Base-by-base conservation (phyloP, 768 basidiomycete genomes). In the Hericium erinaceus region DNA sequence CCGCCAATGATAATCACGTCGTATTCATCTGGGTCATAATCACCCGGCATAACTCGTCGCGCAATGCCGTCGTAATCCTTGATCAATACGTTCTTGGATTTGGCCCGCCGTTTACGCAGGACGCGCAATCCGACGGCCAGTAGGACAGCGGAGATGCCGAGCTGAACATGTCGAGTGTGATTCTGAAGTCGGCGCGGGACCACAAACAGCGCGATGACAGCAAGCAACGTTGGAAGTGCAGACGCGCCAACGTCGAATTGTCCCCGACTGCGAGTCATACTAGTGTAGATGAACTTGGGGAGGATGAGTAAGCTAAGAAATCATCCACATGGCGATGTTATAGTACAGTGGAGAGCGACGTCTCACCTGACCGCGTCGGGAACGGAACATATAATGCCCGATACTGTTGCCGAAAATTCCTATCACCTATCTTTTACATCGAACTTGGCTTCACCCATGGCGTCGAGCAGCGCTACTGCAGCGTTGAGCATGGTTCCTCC, bases 1-100 rank as follows among this genome's bases (percentile, higher is more conserved):
- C 73, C 73, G 18, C 73, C 73, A 4, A 73, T 60, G 20, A 74
- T 64, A 37, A 74, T 68, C 2, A 74, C 64, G 58, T 74, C 73
- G 52, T 72, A 73, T 54, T 68, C 69, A 38, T 66, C 60, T 26
- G 48, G 28, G 12, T 59, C 54, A 8, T 58, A 54, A 46, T 54
- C n/a, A 1, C 54, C 38, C 9, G 18, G n/a, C n/a, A 18, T 46
- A n/a, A 46, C 44, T 20, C 20, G n/a, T 7, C 44, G 44, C 44
- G n/a, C 44, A 18, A 46, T 46, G n/a, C 15, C 20, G 8, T n/a
- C 44, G 7, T 46, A 18, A 15, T 46, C 44, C 20, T 20, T 10
- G 2, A 20, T 18, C n/a, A 46, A 9, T 11, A 20, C n/a, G 16
- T n/a, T 20, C 44, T 46, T 46, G 44, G n/a, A 20, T 18, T n/a